These are phyloP conservation scores for Coemansia sp. DNA, from an alignment of 192 early-diverging fungal genomes.

Conservation along the genomic window DNA sequence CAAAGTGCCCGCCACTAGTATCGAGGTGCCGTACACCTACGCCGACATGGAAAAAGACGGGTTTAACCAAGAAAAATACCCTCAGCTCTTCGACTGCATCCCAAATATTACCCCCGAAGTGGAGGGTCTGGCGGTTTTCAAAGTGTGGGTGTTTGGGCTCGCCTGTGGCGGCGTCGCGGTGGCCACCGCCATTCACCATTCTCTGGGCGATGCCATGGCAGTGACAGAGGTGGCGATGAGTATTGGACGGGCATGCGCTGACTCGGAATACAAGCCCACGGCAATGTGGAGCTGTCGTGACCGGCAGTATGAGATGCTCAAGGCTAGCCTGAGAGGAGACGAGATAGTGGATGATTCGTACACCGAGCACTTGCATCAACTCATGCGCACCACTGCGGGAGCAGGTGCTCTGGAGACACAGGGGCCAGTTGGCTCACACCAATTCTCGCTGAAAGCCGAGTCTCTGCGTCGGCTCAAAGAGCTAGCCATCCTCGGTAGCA, in stretches of 20 bases:
- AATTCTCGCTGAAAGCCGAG: constrained; percentile 1
- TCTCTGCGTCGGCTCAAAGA: neutral
- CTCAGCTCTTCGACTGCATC: constrained; percentile 8
- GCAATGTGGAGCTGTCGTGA: neutral
- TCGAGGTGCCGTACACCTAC: neutral
- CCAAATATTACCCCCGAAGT: constrained; percentile 4
- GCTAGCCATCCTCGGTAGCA: neutral
- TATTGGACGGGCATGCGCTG: neutral
- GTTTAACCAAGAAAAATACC: constrained; percentile 21
- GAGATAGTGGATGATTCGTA: neutral
- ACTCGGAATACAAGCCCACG: neutral
- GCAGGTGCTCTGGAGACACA: neutral
- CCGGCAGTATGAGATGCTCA: neutral
- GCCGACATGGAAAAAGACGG: neutral
- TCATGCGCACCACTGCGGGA: neutral
- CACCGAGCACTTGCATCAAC: neutral
- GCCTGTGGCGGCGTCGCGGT: constrained; percentile 7
- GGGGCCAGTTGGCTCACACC: neutral
- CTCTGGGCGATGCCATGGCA: constrained; percentile 12
- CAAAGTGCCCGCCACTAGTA: neutral
- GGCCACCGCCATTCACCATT: constrained; percentile 17
- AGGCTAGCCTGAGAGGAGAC: neutral
- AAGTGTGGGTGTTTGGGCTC: constrained; percentile 7
- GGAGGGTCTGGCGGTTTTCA: constrained; percentile 11
- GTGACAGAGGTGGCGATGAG: neutral